phyloP scores from a whole-genome alignment of 129 eudicot species.

The Smallanthus sonchifolius region DNA sequence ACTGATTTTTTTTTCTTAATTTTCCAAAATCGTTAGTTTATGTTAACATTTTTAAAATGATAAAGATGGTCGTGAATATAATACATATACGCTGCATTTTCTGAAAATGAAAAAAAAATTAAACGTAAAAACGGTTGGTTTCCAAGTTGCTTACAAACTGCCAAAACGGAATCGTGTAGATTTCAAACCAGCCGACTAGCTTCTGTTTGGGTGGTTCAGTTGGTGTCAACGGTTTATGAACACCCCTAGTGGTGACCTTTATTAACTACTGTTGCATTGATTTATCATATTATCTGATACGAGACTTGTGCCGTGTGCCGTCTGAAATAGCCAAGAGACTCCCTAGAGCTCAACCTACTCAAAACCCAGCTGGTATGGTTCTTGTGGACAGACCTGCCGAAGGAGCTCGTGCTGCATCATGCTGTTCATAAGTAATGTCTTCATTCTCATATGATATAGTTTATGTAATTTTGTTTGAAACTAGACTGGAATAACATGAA shows the following conservation, averaged over 20 bases:
- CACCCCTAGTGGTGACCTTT: neutral
- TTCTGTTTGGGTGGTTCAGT: neutral
- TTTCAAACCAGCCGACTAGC: neutral
- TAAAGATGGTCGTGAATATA: neutral
- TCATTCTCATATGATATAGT: conserved; percentile 3
- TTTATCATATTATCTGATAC: neutral
- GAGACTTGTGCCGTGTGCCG: neutral
- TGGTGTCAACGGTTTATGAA: neutral
- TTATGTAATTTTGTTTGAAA: conserved; percentile 15
- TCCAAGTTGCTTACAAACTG: neutral
- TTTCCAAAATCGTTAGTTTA: neutral
- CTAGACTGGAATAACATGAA: conserved; percentile 6
- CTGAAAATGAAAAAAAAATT: neutral
- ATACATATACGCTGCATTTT: neutral
- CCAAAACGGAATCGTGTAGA: neutral
- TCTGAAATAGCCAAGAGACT: conserved; percentile 65
- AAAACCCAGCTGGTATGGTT: conserved; percentile 95
- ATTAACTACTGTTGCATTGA: neutral
- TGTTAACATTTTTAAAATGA: neutral
- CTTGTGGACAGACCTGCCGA: conserved; percentile 82
- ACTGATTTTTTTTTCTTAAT: neutral
- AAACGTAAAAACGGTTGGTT: neutral
- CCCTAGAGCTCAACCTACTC: conserved; percentile 90
- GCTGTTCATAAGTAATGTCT: conserved; percentile 63
- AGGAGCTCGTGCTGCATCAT: conserved; percentile 68